Base-by-base conservation (phyloP, 2,329 filamentous ascomycete genomes). In the Calonectria henricotiae region DNA sequence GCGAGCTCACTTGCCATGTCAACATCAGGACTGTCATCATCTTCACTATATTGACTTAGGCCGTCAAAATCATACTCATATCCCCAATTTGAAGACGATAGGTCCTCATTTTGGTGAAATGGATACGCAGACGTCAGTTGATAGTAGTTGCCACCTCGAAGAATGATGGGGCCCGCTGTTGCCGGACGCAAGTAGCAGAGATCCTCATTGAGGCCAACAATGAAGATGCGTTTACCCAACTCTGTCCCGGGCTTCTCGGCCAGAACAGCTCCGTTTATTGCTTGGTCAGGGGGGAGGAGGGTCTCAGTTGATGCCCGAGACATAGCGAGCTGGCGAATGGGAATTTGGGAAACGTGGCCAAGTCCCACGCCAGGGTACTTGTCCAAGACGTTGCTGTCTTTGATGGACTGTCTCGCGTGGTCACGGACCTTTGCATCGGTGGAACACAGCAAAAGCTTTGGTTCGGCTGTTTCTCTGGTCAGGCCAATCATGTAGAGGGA, bases 331-430 rank as follows among this genome's bases (percentile, higher is more conserved):
- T 11, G 43, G 11, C 43, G 43, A 46, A 46, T 46, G 43, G 43
- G 43, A 9, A 23, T 23, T 8, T 4, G 9, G 11, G 43, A 46
- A 46, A 46, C 6, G 5, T 46, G 43, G 9, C 43, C 43, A 8
- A 46, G 43, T 46, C 43, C 43, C 43, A 46, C 43, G 11, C 43
- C 43, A n/a, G 43, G 43, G 43, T 46, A 46, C 43, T 17, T 23
- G 43, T 46, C 43, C 43, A 46, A 20, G 43, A 46, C 23, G n/a
- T 46, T 46, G 43, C 43, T 46, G 15, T 46, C 43, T 23, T 23
- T 17, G 43, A 46, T 46, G n/a, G 20, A 9, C 43, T 46, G 43
- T 23, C 20, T 46, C 8, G 43, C 43, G n/a, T 12, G n/a, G 11
- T 46, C 43, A 46, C 43, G 43, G 20, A 23, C 43, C 20, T 46